Conservation (phyloP, 2,329 filamentous ascomycete species). For the Podosphaera fusca region DNA sequence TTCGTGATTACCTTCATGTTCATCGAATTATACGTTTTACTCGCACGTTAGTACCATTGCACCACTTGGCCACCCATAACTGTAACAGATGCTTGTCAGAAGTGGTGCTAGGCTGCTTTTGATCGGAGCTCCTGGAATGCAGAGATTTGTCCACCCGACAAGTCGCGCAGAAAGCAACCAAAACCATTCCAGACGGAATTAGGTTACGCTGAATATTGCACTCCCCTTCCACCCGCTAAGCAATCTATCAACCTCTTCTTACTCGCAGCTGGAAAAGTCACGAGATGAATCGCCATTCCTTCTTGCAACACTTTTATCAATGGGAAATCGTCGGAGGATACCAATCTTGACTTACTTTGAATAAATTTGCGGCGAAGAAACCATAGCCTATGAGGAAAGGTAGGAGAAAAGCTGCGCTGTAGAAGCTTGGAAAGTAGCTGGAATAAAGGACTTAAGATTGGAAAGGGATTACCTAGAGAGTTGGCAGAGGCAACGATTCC, state of each 20-base stretch:
- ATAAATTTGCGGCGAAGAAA: neutral
- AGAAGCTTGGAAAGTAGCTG: neutral
- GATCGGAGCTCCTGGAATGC: neutral
- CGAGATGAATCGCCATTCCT: neutral
- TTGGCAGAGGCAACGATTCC: neutral
- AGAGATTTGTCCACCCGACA: neutral
- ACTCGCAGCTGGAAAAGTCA: neutral
- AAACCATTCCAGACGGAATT: neutral
- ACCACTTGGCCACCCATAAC: too few relatives aligned
- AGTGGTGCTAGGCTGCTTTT: neutral
- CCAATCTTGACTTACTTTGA: neutral
- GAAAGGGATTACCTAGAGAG: neutral
- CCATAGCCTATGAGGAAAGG: neutral
- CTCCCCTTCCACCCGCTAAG: neutral
- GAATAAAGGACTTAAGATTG: neutral
- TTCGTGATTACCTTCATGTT: too few relatives aligned
- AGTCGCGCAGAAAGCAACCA: neutral
- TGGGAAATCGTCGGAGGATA: conserved; percentile 1
- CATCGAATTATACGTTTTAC: too few relatives aligned
- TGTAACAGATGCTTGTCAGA: too few relatives aligned
- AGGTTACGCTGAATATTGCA: neutral
- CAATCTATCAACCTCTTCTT: neutral
- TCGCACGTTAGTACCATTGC: too few relatives aligned
- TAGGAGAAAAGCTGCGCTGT: neutral
- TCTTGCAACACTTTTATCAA: neutral